phyloP scores from a whole-genome alignment of 352 stramenopile species.

The Plasmopara muralis region DNA sequence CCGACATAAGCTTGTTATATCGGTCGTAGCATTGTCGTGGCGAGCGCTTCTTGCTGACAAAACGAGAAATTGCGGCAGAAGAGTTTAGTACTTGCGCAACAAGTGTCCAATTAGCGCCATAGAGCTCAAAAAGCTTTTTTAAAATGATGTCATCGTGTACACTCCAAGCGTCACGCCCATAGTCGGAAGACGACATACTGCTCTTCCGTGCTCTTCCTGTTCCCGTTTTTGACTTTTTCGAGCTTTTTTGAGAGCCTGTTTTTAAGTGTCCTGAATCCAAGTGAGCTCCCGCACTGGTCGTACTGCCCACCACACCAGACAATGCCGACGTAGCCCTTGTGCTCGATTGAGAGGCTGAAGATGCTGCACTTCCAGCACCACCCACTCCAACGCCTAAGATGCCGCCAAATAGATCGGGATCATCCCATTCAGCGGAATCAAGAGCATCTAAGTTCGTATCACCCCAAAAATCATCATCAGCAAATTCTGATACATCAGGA shows the following conservation, averaged over 20 bases:
- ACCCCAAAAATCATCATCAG: constrained; percentile 84
- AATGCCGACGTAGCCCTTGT: constrained; percentile 11
- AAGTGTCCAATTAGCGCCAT: constrained; percentile 83
- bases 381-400: constrained; percentile 37
- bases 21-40: constrained; percentile 82
- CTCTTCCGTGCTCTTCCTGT: constrained; percentile 43
- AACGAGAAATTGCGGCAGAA: constrained; percentile 59
- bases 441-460: constrained; percentile 82
- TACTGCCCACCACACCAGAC: constrained; percentile 2
- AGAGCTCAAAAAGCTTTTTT: constrained; percentile 81
- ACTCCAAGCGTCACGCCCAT: constrained; percentile 54
- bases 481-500: constrained; percentile 62
- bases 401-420: constrained; percentile 57
- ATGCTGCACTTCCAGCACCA: constrained; percentile 13
- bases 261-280: constrained; percentile 14
- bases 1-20: constrained; percentile 79
- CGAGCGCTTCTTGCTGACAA: constrained; percentile 67
- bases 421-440: constrained; percentile 79
- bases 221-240: constrained; percentile 61
- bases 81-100: constrained; percentile 82
- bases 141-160: constrained; percentile 69
- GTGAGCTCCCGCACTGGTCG: constrained; percentile 12
- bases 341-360: constrained; percentile 17
- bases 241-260: constrained; percentile 15
- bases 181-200: constrained; percentile 48